Evolutionary conservation across 2,329 filamentous ascomycete genomes (phyloP), one percentile per base, ranked within the genome.

Genomic region (Stachybotrys chlorohalonatus): DNA sequence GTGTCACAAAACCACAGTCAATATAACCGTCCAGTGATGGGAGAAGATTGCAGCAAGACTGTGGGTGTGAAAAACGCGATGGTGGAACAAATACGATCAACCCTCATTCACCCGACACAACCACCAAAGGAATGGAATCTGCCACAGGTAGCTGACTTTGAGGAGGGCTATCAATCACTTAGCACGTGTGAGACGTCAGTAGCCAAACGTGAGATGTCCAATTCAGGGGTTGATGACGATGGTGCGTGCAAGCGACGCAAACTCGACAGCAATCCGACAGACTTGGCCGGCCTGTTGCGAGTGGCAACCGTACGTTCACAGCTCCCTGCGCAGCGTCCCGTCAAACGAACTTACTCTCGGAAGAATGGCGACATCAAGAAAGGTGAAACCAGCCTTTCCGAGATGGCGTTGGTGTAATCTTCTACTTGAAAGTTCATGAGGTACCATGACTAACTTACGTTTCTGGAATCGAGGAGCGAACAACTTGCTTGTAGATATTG

Each of bases 61-160:
- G 46, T 31, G 13, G 53, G 24, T 49, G 50, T 52, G 17, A 61
- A 58, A 11, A 59, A 58, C 48, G 54, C 55, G 31, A 55, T 65
- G 47, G 57, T 67, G 11, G 63, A 68, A 47, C 59, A 67, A 47
- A 68, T 70, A 30, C 61, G 62, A 7, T 61, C 61, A 9, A 56
- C 58, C 13, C 51, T 67, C n/a, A 47, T 68, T 15, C 58, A 52
- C 7, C 49, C 56, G 30, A 54, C 53, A 45, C 31, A 54, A 13
- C 42, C 8, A 32, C 39, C 47, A 8, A 45, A 16, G 1, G 52
- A 52, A 13, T 62, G 59, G 59, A 55, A 48, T 8, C 55, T 66
- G 6, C 63, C 61, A 11, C 63, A 58, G 0, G 57, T 68, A 24
- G 59, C 58, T 8, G 65, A 67, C n/a, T 67, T 65, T 32, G 57